Conservation (phyloP, 2,329 filamentous ascomycete species). For the Monosporascus sp. region DNA sequence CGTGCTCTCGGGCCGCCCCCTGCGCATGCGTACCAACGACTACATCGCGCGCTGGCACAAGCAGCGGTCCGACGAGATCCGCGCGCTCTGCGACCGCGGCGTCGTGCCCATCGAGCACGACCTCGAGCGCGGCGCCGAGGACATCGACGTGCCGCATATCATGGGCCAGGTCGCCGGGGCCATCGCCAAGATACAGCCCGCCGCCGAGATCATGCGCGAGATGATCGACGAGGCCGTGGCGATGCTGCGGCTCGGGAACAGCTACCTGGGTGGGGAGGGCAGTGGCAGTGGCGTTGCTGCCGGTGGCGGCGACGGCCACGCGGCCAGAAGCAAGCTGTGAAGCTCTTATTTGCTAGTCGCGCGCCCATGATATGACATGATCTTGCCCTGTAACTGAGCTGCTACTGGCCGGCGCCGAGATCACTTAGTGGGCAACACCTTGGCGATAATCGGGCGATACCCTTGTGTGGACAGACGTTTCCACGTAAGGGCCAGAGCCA, state of each 20-base stretch:
- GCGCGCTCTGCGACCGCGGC: conserved; percentile 67
- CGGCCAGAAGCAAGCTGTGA: conserved; percentile 36
- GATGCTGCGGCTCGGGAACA: conserved; percentile 56
- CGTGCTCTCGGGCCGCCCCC: conserved; percentile 73
- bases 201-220: conserved; percentile 76
- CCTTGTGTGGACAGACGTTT: no score
- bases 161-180: conserved; percentile 91
- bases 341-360: not conserved
- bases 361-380: no score
- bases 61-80: conserved; percentile 63
- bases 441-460: not conserved
- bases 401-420: no score
- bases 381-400: no score
- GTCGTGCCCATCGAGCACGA: conserved; percentile 79
- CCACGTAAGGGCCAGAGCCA: no score
- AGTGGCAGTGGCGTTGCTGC: conserved; percentile 7
- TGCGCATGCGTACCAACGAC: conserved; percentile 75
- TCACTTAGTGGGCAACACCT: not conserved
- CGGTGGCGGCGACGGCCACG: conserved; percentile 14
- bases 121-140: conserved; percentile 71
- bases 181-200: conserved; percentile 73
- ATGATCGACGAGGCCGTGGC: conserved; percentile 77
- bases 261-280: conserved; percentile 44
- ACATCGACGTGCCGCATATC: conserved; percentile 79
- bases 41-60: conserved; percentile 80